Evolutionary conservation across 1,284 basidiomycete species (phyloP), one percentile per base, ranked within the genome.

Genomic region (Austroboletus olivaceoglutinosus): DNA sequence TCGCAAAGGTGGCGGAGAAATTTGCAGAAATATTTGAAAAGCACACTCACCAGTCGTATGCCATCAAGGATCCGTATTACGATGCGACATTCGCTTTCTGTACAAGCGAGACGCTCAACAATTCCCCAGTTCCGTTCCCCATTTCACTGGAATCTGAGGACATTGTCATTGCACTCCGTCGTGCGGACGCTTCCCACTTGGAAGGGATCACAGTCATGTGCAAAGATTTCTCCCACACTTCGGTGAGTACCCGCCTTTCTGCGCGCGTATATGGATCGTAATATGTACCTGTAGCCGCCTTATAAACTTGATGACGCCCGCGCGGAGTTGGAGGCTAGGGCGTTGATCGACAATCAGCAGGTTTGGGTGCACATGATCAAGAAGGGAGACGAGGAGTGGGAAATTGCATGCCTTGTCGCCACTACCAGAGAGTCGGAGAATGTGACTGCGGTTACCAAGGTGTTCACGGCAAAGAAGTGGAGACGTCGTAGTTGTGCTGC

Each of bases 391-490:
- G 51, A 57, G 25, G 42, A 62, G 22, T 37, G 50, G 5, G 72
- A 76, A 45, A 75, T 89, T 25, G 83, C 87, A 0, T 88, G 77
- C 8, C 78, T 89, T n/a, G 81, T 83, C 2, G 85, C 85, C 2
- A 69, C 71, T 0, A 78, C 78, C 0, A 62, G 80, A 5, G 66
- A 68, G 5, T 75, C 71, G 16, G 66, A 66, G 1, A 60, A 63
- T 5, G 72, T 80, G 15, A 69, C 73, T 1, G 72, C 73, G 0
- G 72, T 81, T 31, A 77, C 78, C 37, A 81, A 82, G 52, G 80
- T 82, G 0, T 78, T 70, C 54, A 79, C 80, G 0, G 55, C 71
- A 31, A 67, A 69, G 0, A 10, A 47, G 2, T 78, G 72, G 71
- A 59, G 78, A 33, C 59, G 69, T n/a, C 63, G 58, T 1, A 72